Percentiles rank a stretch among this genome's conserved stretches.
Evolutionary conservation across 768 basidiomycete species (phyloP).

Genomic region (Pulveroboletus sp.): DNA sequence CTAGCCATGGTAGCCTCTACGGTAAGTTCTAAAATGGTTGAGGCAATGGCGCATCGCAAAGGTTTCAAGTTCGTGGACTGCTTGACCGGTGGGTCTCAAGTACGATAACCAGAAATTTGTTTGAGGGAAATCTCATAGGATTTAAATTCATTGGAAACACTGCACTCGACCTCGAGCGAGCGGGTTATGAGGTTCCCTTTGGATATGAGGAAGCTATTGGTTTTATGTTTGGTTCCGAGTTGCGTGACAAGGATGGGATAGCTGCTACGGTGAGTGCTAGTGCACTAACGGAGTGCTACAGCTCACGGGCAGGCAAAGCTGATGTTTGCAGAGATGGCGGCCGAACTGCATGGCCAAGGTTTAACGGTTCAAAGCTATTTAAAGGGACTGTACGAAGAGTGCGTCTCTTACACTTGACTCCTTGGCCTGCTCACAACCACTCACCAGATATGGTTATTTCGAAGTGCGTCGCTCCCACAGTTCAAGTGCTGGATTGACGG

Average conservation of each 20-base stretch:
- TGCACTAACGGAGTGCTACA: background rate
- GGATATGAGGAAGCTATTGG: slow-evolving; percentile 94
- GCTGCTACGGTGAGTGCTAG: slow-evolving; percentile 58
- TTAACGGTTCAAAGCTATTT: slow-evolving; percentile 55
- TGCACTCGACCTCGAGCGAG: slow-evolving; percentile 54
- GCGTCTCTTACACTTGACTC: slow-evolving; percentile 8
- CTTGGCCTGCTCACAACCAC: background rate
- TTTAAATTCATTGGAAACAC: slow-evolving; percentile 92
- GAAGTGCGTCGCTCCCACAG: slow-evolving; percentile 40
- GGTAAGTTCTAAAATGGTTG: slow-evolving; percentile 88
- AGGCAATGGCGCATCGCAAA: slow-evolving; percentile 66
- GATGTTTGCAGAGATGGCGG: slow-evolving; percentile 64
- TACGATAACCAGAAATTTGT: background rate
- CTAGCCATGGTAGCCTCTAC: slow-evolving; percentile 86
- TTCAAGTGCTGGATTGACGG: background rate
- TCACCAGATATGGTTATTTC: slow-evolving; percentile 68
- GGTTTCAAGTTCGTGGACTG: slow-evolving; percentile 85
- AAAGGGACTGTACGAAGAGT: slow-evolving; percentile 59
- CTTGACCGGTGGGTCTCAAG: slow-evolving; percentile 55
- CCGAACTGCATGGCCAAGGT: slow-evolving; percentile 44
- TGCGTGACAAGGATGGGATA: slow-evolving; percentile 87
- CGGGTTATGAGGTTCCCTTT: slow-evolving; percentile 72
- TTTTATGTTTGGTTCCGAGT: slow-evolving; percentile 76
- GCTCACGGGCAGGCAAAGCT: slow-evolving; percentile 38
- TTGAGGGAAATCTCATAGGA: slow-evolving; percentile 38